Evolutionary conservation across 2,329 filamentous ascomycete genomes (phyloP), one percentile per base, ranked within the genome.

Genomic region (Fonsecaea monophora): DNA sequence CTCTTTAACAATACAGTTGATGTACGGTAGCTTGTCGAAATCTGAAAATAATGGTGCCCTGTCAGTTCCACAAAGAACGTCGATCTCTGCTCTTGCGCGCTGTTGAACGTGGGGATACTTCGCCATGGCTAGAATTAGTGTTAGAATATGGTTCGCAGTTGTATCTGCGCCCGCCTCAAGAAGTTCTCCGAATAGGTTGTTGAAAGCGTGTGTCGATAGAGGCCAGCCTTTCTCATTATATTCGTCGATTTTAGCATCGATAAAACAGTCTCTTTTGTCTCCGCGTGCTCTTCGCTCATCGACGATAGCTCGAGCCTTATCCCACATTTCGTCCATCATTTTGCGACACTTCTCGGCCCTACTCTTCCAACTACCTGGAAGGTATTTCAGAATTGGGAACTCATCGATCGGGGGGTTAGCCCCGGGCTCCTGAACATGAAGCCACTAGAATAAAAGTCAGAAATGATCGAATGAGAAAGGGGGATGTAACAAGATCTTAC

Each of bases 371-470:
- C 77, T 2, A 25, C 54, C 60, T 2, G 83, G 83, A 10, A 83
- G 66, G 4, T 69, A 75, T 54, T 81, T 78, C 7, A 84, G 71
- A 34, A 79, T 74, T 0, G 82, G 80, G 57, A 80, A 82, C 38
- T 80, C 74, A 58, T 84, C 82, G 0, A 84, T 79, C 0, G 82
- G 82, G 0, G 83, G 82, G 0, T 80, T 84, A 5, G 78, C 79
- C 0, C 82, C 83, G 0, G 78, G 54, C 38, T 67, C 65, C 56
- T 60, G 40, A 21, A 45, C 60, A 21, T 34, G 42, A 9, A 53
- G 50, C 48, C 48, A 53, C 48, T 53, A 32, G 9, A 25, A 10
- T 25, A 15, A 18, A 53, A 18, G 82, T 82, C 21, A 83, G 54
- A 10, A 4, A 32, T 32, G 30, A 80, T 42, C 83, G 80, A 45